Base-by-base conservation (phyloP, 139 green algal genomes). In the Prasinococcaceae sp. region DNA sequence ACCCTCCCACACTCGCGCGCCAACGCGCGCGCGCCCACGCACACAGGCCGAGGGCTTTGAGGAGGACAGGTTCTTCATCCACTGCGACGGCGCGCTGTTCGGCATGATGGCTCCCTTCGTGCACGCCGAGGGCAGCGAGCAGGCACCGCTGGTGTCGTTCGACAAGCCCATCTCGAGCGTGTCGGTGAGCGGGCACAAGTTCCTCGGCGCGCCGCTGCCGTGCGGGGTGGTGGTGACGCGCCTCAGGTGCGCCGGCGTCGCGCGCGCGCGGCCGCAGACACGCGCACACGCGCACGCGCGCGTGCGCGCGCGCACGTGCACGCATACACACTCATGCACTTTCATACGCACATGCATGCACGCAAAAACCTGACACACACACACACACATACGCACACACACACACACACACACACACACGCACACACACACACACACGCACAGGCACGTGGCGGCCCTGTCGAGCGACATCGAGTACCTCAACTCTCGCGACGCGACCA, bases 31-130 rank as follows among this genome's bases (percentile, higher is more conserved):
- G n/a, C n/a, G n/a, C n/a, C n/a, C n/a, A 38, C 10, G 9, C 32
- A 8, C 32, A n/a, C n/a, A n/a, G n/a, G n/a, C 41, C 10, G 36
- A 22, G 17, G 58, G 63, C 6, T 63, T 53, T 12, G 73, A 30
- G 10, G 79, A 94, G 68, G 82, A 95, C 42, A 72, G 77, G 19
- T 97, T 97, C 61, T 97, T 80, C 75, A 96, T 97, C 58, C 88
- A 97, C 74, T 95, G 86, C 61, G 88, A 97, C 47, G 88, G 88
- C 20, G 88, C 88, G 8, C 79, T 97, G 26, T 90, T 90, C 48
- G 61, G 61, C 30, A 38, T 69, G 30, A 69, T 69, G 61, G 50
- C 12, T 19, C 35, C 14, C 12, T 41, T 41, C 35, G 14, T n/a
- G n/a, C n/a, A n/a, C n/a, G n/a, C n/a, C n/a, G 39, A 45, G 33